These are phyloP conservation scores for Fomitopsis serialis DNA, from an alignment of 768 basidiomycete species.

Conservation along the genomic window DNA sequence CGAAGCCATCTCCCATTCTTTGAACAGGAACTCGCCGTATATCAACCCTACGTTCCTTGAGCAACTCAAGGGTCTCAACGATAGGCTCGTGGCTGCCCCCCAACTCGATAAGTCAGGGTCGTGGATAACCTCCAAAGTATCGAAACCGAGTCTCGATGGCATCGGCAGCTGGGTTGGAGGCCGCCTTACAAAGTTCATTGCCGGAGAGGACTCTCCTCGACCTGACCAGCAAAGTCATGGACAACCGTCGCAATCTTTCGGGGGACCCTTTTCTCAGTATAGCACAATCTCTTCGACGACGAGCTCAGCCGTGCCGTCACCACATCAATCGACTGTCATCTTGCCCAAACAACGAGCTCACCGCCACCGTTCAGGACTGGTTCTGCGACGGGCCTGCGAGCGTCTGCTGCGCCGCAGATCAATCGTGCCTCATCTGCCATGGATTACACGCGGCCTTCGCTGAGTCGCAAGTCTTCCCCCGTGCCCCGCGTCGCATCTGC, in stretches of 20 bases:
- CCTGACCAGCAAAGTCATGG: slow-evolving; percentile 34
- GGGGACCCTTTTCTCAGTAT: slow-evolving; percentile 90
- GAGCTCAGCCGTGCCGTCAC: slow-evolving; percentile 72
- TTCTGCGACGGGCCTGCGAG: slow-evolving; percentile 60
- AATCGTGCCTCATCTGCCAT: slow-evolving; percentile 77
- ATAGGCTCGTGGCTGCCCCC: slow-evolving; percentile 70
- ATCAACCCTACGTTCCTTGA: slow-evolving; percentile 62
- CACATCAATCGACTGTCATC: slow-evolving; percentile 50
- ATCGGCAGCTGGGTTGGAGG: slow-evolving; percentile 92
- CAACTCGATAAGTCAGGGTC: slow-evolving; percentile 73
- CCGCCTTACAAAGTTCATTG: slow-evolving; percentile 89
- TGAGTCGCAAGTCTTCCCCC: slow-evolving; percentile 43
- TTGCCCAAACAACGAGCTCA: slow-evolving; percentile 23
- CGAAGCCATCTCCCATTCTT: slow-evolving; percentile 74
- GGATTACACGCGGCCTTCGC: slow-evolving; percentile 52
- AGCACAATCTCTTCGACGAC: slow-evolving; percentile 84
- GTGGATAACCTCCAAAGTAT: slow-evolving; percentile 84
- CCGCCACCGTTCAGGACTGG: slow-evolving; percentile 55
- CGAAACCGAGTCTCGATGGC: slow-evolving; percentile 87
- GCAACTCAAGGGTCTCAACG: slow-evolving; percentile 71
- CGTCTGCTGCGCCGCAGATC: slow-evolving; percentile 45
- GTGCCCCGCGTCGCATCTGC: slow-evolving; percentile 49
- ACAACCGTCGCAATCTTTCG: slow-evolving; percentile 31
- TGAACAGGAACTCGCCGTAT: slow-evolving; percentile 60
- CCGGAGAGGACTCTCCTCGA: slow-evolving; percentile 65